phyloP scores from a whole-genome alignment of 2,329 filamentous ascomycete genomes.

The Nakataea oryzae region DNA sequence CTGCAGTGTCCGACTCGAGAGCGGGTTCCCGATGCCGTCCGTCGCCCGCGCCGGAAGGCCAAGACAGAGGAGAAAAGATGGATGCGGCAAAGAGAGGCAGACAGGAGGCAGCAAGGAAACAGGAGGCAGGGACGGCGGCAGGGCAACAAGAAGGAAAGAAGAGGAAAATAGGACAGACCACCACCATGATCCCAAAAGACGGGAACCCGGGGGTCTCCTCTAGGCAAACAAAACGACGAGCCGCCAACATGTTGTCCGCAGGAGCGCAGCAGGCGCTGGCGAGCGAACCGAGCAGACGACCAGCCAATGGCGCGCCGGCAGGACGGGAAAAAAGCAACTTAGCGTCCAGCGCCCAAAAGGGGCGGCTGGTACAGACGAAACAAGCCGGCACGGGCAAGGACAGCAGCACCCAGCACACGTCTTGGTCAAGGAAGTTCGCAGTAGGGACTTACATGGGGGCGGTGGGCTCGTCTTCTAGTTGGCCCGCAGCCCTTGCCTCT shows the following conservation, averaged over 20 bases:
- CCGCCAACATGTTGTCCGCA: neutral
- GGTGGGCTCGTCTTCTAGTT: neutral
- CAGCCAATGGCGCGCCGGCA: neutral
- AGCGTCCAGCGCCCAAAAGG: neutral
- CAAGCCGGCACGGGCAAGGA: neutral
- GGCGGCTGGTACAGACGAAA: neutral
- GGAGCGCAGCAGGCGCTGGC: neutral
- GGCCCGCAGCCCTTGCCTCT: neutral
- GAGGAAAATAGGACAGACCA: neutral
- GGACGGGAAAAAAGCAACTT: neutral
- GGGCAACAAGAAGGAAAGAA: neutral
- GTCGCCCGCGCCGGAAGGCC: neutral
- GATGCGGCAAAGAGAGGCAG: neutral
- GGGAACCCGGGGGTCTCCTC: neutral
- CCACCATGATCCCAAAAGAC: neutral
- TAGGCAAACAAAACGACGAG: neutral
- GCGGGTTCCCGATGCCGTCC: neutral
- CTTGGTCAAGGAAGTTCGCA: neutral
- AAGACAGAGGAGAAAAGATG: neutral
- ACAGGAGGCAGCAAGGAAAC: neutral
- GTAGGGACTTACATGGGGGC: neutral
- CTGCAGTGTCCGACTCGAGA: neutral
- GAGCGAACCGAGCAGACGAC: neutral
- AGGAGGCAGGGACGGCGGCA: neutral
- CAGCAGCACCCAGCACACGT: no score